These are phyloP conservation scores for Cyclostephanos tholiformis DNA, from an alignment of 108 stramenopile species.

Conservation along the genomic window DNA sequence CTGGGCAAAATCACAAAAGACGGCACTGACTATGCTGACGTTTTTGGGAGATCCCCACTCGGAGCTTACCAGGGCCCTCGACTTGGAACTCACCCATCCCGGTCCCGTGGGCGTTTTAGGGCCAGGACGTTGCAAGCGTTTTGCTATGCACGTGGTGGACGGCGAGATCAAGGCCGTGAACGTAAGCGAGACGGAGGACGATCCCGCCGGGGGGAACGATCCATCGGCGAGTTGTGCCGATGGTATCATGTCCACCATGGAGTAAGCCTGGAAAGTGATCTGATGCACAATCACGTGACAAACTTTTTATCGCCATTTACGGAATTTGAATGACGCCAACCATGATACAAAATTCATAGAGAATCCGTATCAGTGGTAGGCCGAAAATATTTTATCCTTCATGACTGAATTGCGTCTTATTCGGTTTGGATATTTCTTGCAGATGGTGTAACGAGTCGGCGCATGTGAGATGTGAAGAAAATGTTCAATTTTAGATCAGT, in stretches of 20 bases:
- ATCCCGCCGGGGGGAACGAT: conserved; percentile 53
- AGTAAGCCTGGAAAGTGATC: conserved; percentile 10
- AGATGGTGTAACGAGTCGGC: background rate
- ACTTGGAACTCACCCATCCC: conserved; percentile 65
- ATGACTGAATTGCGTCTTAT: conserved; percentile 17
- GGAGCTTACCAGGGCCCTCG: conserved; percentile 59
- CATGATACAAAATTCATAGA: background rate
- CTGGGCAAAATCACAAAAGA: conserved; percentile 67
- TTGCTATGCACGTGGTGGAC: conserved; percentile 66
- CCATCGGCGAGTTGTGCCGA: conserved; percentile 42
- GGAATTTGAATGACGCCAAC: conserved; percentile 28
- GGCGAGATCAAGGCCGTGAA: conserved; percentile 57
- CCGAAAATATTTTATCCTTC: conserved; percentile 3
- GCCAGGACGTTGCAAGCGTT: conserved; percentile 72
- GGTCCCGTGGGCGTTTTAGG: conserved; percentile 62
- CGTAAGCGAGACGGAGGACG: conserved; percentile 64
- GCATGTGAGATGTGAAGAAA: too few relatives aligned
- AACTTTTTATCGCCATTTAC: conserved; percentile 1
- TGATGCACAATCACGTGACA: background rate
- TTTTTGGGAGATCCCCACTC: conserved; percentile 70
- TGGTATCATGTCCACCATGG: conserved; percentile 46
- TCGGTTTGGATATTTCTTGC: conserved; percentile 1
- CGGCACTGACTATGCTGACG: conserved; percentile 43
- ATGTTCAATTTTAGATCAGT: too few relatives aligned
- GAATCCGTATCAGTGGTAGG: conserved; percentile 15